Conservation (phyloP, 1,284 basidiomycete species). For the Stygiomarasmius scandens region DNA sequence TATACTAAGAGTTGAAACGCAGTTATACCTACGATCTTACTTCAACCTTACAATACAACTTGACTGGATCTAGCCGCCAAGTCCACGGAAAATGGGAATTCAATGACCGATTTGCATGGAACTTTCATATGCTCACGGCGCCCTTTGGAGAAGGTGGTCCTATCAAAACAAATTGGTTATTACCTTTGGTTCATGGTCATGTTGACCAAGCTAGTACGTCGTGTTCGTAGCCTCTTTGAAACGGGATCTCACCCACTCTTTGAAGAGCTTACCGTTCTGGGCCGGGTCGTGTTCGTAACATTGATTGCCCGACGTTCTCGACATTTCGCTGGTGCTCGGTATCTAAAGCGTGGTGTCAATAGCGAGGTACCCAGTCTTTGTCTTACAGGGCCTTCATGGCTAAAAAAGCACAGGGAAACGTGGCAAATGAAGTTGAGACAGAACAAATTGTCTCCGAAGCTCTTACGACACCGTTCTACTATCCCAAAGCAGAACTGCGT, state of each 20-base stretch:
- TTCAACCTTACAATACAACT: conserved; percentile 91
- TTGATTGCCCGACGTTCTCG: conserved; percentile 93
- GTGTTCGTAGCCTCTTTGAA: not conserved
- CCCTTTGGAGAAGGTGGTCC: conserved; percentile 48
- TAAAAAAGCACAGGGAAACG: conserved; percentile 75
- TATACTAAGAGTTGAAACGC: conserved; percentile 11
- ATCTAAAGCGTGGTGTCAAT: conserved; percentile 93
- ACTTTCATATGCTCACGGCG: conserved; percentile 85
- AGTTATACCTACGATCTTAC: conserved; percentile 98
- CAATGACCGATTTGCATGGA: conserved; percentile 96
- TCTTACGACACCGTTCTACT: conserved; percentile 89
- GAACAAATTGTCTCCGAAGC: conserved; percentile 98
- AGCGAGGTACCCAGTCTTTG: conserved; percentile 63
- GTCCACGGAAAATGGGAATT: conserved; percentile 60
- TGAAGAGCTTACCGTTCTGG: conserved; percentile 87
- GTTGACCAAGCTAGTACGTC: conserved; percentile 96
- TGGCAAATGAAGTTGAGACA: conserved; percentile 99
- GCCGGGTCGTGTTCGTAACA: conserved; percentile 90
- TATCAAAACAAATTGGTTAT: conserved; percentile 73
- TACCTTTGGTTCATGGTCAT: conserved; percentile 94
- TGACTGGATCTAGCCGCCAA: conserved; percentile 62
- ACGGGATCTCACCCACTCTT: not conserved
- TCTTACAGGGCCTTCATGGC: not conserved
- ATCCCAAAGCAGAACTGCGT: conserved; percentile 40
- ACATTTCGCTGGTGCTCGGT: conserved; percentile 95